A percentile compares a stretch with the other conserved stretches of the same genome.
Evolutionary conservation across 1,284 basidiomycete genomes (phyloP).

Genomic region (Thelephora terrestris): DNA sequence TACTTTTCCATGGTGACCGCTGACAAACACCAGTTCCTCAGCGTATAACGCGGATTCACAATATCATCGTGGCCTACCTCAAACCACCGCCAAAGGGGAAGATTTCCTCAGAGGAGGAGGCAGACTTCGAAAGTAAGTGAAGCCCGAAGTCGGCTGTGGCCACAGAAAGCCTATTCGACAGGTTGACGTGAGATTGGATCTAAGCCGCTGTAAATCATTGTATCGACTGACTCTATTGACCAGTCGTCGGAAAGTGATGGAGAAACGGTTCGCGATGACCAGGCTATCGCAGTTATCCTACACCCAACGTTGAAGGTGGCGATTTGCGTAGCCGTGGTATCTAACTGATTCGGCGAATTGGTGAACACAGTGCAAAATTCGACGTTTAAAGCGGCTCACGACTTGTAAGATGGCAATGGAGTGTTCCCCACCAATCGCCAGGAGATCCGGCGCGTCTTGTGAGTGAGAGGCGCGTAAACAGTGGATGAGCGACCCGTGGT

Average conservation of each 20-base stretch:
- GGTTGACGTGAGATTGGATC: background rate
- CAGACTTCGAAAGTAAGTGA: constrained; percentile 52
- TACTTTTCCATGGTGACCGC: constrained; percentile 63
- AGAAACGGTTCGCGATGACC: constrained; percentile 60
- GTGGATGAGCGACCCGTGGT: constrained; percentile 48
- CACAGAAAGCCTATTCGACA: constrained; percentile 42
- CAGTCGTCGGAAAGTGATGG: constrained; percentile 54
- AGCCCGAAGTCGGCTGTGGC: constrained; percentile 60
- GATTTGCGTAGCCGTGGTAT: constrained; percentile 33
- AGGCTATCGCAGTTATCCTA: constrained; percentile 63
- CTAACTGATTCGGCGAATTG: constrained; percentile 6
- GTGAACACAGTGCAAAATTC: background rate
- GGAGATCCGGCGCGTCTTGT: constrained; percentile 53
- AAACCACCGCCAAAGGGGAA: constrained; percentile 68
- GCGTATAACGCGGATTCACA: too few species aligned
- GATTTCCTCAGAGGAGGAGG: constrained; percentile 37
- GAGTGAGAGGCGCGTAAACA: constrained; percentile 51
- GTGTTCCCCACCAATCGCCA: constrained; percentile 63
- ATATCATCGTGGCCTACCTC: background rate
- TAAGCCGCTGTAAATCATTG: too few species aligned
- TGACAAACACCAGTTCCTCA: constrained; percentile 14
- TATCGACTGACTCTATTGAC: constrained; percentile 52
- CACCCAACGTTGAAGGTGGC: constrained; percentile 69
- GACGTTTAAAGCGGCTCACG: constrained; percentile 27
- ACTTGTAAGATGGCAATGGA: constrained; percentile 59